These are phyloP conservation scores for Chrysosporium queenslandicum DNA, from an alignment of 2,329 filamentous ascomycete species.

Conservation along the genomic window DNA sequence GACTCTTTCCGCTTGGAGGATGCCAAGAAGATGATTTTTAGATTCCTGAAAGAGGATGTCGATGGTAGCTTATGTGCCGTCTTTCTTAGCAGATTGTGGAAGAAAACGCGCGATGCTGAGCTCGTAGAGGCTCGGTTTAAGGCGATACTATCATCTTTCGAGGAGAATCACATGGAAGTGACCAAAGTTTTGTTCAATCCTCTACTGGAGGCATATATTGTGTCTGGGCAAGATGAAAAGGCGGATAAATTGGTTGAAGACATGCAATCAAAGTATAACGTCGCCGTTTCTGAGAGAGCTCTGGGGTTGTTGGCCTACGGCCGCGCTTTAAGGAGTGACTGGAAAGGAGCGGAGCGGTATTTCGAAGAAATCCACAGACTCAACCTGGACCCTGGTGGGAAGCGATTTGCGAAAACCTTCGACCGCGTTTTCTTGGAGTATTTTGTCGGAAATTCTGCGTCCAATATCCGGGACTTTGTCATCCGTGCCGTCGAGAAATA, in stretches of 20 bases:
- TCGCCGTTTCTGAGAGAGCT: slow-evolving; percentile 27
- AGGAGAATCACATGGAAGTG: slow-evolving; percentile 24
- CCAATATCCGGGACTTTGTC: slow-evolving; percentile 30
- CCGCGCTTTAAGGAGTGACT: slow-evolving; percentile 32
- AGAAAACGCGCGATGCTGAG: slow-evolving; percentile 31
- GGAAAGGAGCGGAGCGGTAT: slow-evolving; percentile 32
- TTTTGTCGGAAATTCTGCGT: slow-evolving; percentile 29
- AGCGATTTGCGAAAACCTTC: slow-evolving; percentile 27
- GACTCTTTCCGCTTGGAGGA: slow-evolving; percentile 31
- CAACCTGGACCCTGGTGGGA: slow-evolving; percentile 22
- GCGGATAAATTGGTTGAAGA: slow-evolving; percentile 29
- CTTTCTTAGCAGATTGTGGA: slow-evolving; percentile 33
- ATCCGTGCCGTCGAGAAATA: slow-evolving; percentile 29
- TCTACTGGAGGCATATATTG: slow-evolving; percentile 32
- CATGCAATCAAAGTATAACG: slow-evolving; percentile 26
- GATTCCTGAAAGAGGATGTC: slow-evolving; percentile 26
- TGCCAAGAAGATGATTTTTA: slow-evolving; percentile 31
- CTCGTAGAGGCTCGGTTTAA: slow-evolving; percentile 28
- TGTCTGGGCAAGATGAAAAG: slow-evolving; percentile 29
- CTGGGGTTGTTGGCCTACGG: slow-evolving; percentile 31
- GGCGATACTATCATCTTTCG: slow-evolving; percentile 24
- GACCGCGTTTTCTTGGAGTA: slow-evolving; percentile 36
- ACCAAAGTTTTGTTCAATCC: slow-evolving; percentile 35
- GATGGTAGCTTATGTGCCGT: slow-evolving; percentile 30
- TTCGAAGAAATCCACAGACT: slow-evolving; percentile 31